Evolutionary conservation across 1,284 basidiomycete species (phyloP), one percentile per base, ranked within the genome.

Genomic region (Ceratobasidium sp.): DNA sequence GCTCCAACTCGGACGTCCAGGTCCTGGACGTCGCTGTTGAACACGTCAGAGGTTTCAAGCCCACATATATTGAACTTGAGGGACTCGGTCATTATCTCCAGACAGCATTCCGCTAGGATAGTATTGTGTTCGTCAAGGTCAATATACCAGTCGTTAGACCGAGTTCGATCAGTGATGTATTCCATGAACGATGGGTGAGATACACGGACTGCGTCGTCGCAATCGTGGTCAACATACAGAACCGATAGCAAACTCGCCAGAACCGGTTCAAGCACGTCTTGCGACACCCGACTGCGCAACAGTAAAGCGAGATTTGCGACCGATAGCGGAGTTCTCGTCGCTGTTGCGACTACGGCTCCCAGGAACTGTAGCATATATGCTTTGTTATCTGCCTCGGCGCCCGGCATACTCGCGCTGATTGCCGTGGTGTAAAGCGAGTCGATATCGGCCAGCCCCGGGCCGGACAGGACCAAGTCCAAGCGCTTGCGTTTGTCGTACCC

Each of bases 131-230:
- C 13, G 17, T 23, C 68, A 0, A 42, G 59, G 17, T 70, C 54
- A 1, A 71, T 23, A 28, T 26, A 66, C 17, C 46, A 33, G 6
- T 40, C 13, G 7, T 46, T 50, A 15, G 67, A 78, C 10, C 77
- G 56, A 6, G 68, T 33, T 0, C 12, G 54, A 38, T 64, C 23
- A 0, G 42, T 26, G 38, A 48, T 48, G 12, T n/a, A 65, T 40
- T 65, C 62, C 38, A 40, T 40, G 46, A 77, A 78, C 42, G 77
- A 78, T 0, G 68, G 68, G 67, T 78, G 77, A 33, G 20, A 78
- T 10, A 73, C 13, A 5, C 77, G 68, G 28, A 78, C 44, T 0
- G 61, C 44, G 33, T 23, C 57, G 13, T 33, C 56, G 0, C 12
- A n/a, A 0, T 52, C 28, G 7, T 71, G 26, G 57, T 67, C 59